Conservation (phyloP, 1,284 basidiomycete genomes). For the Schizopora paradoxa region DNA sequence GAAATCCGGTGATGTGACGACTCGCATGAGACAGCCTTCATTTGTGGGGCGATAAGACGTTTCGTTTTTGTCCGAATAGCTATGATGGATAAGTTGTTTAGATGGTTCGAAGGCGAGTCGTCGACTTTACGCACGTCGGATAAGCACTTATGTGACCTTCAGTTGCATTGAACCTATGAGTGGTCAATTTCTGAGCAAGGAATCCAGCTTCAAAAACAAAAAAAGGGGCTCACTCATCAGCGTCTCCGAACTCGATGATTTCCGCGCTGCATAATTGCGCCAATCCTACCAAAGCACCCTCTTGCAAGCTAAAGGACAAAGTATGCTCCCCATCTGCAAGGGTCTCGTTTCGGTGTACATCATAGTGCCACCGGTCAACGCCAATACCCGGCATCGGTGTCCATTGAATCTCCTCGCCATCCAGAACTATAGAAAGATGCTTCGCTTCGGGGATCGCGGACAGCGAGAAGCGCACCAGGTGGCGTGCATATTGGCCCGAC, state of each 20-base stretch:
- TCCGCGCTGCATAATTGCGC: slow-evolving; percentile 77
- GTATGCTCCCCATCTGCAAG: slow-evolving; percentile 48
- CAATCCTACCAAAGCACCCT: slow-evolving; percentile 43
- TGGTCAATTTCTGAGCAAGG: slow-evolving; percentile 4
- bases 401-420: slow-evolving; percentile 58
- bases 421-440: slow-evolving; percentile 58
- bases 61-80: slow-evolving; percentile 53
- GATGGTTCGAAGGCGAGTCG: not conserved
- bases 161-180: slow-evolving; percentile 52
- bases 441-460: slow-evolving; percentile 60
- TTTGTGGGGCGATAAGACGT: slow-evolving; percentile 75
- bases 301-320: slow-evolving; percentile 52
- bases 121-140: slow-evolving; percentile 50
- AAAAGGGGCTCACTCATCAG: slow-evolving; percentile 46
- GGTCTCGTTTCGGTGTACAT: slow-evolving; percentile 38
- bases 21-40: slow-evolving; percentile 81
- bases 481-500: slow-evolving; percentile 56
- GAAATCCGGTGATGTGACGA: slow-evolving; percentile 64
- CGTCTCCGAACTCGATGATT: slow-evolving; percentile 69
- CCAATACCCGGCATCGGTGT: slow-evolving; percentile 49
- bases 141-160: slow-evolving; percentile 66
- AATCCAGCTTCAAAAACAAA: slow-evolving; percentile 5
- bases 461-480: slow-evolving; percentile 69
- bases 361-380: slow-evolving; percentile 70
- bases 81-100: slow-evolving; percentile 24